Conservation (phyloP, 169 alveolate genomes). For the Perkinsus olseni region DNA sequence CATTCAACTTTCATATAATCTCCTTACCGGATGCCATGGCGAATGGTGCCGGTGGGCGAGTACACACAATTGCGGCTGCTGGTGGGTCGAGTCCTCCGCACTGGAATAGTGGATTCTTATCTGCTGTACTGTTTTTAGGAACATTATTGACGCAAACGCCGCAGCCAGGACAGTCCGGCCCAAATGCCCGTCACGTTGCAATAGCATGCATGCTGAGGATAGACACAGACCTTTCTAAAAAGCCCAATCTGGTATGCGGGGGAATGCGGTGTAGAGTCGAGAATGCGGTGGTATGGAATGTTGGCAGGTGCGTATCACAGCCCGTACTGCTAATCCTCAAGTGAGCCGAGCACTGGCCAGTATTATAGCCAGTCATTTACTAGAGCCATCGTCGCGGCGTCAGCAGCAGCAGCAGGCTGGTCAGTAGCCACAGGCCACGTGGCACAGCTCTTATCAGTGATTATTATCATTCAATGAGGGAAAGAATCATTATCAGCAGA, state of each 20-base stretch:
- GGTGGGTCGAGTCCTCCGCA: too few species aligned
- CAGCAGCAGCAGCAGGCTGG: not conserved
- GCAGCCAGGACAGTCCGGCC: not conserved
- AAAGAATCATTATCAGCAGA: not conserved
- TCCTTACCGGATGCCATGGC: not conserved
- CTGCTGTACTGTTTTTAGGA: not conserved
- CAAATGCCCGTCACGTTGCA: not conserved
- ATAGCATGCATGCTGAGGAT: not conserved
- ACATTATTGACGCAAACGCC: not conserved
- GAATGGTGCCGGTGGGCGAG: not conserved
- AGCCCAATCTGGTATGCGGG: not conserved
- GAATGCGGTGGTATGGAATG: too few species aligned
- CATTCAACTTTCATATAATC: not conserved
- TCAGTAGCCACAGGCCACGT: not conserved
- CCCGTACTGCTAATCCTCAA: not conserved
- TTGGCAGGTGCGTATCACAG: not conserved
- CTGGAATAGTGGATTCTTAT: too few species aligned
- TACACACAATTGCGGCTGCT: not conserved
- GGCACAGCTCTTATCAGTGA: not conserved
- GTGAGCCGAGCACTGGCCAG: not conserved
- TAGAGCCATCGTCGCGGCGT: not conserved
- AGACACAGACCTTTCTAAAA: not conserved
- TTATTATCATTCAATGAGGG: not conserved
- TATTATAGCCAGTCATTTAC: not conserved
- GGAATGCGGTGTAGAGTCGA: too few species aligned